These are phyloP conservation scores for Candida stauntonica DNA, from an alignment of 805 yeast species.

Conservation along the genomic window DNA sequence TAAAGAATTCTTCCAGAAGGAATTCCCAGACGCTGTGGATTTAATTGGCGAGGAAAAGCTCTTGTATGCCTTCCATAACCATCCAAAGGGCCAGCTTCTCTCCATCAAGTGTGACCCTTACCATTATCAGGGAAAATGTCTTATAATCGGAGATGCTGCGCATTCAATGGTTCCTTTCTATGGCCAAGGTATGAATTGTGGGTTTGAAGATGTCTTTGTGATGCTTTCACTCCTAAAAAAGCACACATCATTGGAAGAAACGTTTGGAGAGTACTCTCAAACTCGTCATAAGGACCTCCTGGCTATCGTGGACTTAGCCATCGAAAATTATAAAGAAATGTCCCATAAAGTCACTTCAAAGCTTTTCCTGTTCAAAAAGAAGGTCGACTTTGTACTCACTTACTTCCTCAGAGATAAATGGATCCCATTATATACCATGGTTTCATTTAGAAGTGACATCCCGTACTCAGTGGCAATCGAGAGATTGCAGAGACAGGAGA, in stretches of 20 bases:
- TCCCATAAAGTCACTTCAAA: constrained; percentile 68
- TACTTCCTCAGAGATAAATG: constrained; percentile 55
- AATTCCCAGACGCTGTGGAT: constrained; percentile 72
- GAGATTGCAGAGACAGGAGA: constrained; percentile 50
- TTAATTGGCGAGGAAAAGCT: constrained; percentile 60
- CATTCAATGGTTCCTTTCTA: constrained; percentile 98
- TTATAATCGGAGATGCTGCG: constrained; percentile 89
- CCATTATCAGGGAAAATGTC: constrained; percentile 54
- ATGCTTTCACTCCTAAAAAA: constrained; percentile 40
- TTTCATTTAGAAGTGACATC: constrained; percentile 81
- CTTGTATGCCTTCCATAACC: constrained; percentile 42
- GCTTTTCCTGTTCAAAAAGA: constrained; percentile 59
- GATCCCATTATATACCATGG: constrained; percentile 91
- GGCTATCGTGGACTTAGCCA: constrained; percentile 74
- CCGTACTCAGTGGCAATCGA: constrained; percentile 65
- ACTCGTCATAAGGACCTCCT: constrained; percentile 58
- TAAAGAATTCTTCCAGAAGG: constrained; percentile 46
- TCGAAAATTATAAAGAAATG: constrained; percentile 84
- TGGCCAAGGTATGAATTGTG: constrained; percentile 97
- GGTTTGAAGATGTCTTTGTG: constrained; percentile 83
- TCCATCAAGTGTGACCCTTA: constrained; percentile 70
- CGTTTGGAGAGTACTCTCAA: constrained; percentile 16
- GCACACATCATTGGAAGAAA: constrained; percentile 3
- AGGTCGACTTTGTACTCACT: constrained; percentile 62
- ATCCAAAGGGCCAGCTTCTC: constrained; percentile 77